phyloP scores from a whole-genome alignment of 495 filamentous ascomycete genomes.

The Parathielavia hyrcaniae region DNA sequence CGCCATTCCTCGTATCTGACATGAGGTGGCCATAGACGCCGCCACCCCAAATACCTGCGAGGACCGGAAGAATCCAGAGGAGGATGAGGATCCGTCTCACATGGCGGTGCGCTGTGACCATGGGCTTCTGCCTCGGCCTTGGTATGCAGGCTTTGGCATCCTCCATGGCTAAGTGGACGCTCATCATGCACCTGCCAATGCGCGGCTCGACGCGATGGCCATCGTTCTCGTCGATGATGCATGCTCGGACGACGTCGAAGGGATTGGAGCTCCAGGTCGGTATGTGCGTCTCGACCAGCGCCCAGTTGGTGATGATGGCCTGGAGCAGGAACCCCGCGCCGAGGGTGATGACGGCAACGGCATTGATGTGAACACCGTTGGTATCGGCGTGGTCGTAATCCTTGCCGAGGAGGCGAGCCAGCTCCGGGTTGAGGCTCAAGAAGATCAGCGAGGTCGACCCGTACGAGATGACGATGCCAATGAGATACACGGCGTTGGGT shows the following conservation, averaged over 20 bases:
- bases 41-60: conserved; percentile 29
- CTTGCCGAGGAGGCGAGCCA: conserved; percentile 20
- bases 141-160: conserved; percentile 29
- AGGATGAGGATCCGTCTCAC: conserved; percentile 27
- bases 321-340: conserved; percentile 33
- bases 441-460: conserved; percentile 38
- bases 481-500: conserved; percentile 29
- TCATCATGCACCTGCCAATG: conserved; percentile 32
- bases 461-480: conserved; percentile 33
- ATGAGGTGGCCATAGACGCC: conserved; percentile 24
- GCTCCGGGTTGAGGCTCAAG: conserved; percentile 29
- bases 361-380: conserved; percentile 27
- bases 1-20: conserved; percentile 22
- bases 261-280: conserved; percentile 38
- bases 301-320: conserved; percentile 35
- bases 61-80: conserved; percentile 26
- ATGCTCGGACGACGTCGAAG: conserved; percentile 27
- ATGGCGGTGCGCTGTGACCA: conserved; percentile 25
- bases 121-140: conserved; percentile 27
- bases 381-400: conserved; percentile 13
- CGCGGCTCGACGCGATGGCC: conserved; percentile 23
- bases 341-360: conserved; percentile 34
- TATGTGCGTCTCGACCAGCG: conserved; percentile 26
- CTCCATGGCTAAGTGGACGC: conserved; percentile 25
- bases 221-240: conserved; percentile 19